Percentiles rank a stretch among this genome's conserved stretches.
These are phyloP conservation scores for Naganishia randhawae DNA, from an alignment of 768 basidiomycete species.

Conservation along the genomic window DNA sequence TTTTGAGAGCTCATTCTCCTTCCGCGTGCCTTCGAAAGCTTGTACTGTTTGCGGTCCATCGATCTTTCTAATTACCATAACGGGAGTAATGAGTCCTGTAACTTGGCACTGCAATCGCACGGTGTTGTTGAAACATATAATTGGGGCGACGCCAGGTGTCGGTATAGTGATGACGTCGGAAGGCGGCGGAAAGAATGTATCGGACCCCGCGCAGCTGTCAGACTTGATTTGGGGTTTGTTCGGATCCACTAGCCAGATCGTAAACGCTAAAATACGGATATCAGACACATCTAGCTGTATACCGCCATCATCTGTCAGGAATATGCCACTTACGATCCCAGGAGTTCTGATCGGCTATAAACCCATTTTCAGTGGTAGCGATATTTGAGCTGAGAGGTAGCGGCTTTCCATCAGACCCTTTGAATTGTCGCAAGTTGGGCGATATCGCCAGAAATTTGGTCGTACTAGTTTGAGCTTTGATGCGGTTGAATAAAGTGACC, in stretches of 20 bases:
- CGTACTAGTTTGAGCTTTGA: slow-evolving; percentile 89
- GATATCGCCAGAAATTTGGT: slow-evolving; percentile 94
- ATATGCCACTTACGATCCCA: slow-evolving; percentile 42
- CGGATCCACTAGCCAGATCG: slow-evolving; percentile 96
- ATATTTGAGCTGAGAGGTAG: slow-evolving; percentile 75
- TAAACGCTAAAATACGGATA: slow-evolving; percentile 57
- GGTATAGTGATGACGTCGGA: slow-evolving; percentile 78
- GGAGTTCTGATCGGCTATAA: slow-evolving; percentile 37
- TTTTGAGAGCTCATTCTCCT: slow-evolving; percentile 57
- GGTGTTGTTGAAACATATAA: slow-evolving; percentile 94
- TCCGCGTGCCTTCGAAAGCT: slow-evolving; percentile 70
- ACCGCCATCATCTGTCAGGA: not conserved
- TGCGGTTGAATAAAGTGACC: slow-evolving; percentile 90
- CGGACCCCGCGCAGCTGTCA: slow-evolving; percentile 58
- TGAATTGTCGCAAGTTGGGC: slow-evolving; percentile 86
- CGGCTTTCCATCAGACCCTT: slow-evolving; percentile 84
- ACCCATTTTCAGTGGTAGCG: slow-evolving; percentile 61
- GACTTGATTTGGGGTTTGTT: slow-evolving; percentile 70
- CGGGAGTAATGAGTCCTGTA: slow-evolving; percentile 88
- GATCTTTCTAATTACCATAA: slow-evolving; percentile 88
- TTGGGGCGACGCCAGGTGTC: slow-evolving; percentile 76
- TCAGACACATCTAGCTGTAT: not conserved
- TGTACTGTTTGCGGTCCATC: slow-evolving; percentile 85
- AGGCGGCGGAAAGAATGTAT: slow-evolving; percentile 73
- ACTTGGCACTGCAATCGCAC: slow-evolving; percentile 90